Conservation (phyloP, 78 protist species). For the Dictyostelium capitatum region DNA sequence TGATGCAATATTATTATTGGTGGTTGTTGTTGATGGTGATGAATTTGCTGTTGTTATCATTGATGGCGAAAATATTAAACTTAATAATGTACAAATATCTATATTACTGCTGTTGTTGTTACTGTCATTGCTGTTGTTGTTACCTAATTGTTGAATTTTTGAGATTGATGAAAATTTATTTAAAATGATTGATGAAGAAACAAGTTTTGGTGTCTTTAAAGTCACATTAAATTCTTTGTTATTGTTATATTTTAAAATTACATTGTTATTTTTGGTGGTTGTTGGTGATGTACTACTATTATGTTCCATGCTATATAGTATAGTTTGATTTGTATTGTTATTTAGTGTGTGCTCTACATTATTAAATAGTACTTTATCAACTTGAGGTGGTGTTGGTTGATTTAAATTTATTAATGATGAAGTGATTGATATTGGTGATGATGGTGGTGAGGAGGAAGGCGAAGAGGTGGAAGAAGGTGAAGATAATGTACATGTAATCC, state of each 20-base stretch:
- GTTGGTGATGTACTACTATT: background rate
- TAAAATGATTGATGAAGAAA: slow-evolving; percentile 14
- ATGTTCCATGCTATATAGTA: background rate
- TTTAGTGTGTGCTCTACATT: slow-evolving; percentile 16
- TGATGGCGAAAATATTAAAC: background rate
- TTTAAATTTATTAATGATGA: slow-evolving; percentile 3
- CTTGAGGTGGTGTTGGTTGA: slow-evolving; percentile 5
- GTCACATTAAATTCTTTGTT: slow-evolving; percentile 4
- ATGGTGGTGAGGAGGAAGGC: background rate
- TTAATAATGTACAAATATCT: background rate
- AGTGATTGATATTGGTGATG: background rate
- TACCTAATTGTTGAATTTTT: slow-evolving; percentile 16
- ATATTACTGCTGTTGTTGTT: background rate
- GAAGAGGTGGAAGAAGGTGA: background rate
- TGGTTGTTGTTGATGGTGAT: background rate
- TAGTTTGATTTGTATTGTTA: background rate
- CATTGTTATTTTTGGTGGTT: slow-evolving; percentile 7
- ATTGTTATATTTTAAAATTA: slow-evolving; percentile 38
- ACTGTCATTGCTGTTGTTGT: background rate
- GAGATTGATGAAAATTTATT: slow-evolving; percentile 60
- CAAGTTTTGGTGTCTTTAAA: slow-evolving; percentile 4
- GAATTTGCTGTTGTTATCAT: background rate
- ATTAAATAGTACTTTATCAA: slow-evolving; percentile 3
- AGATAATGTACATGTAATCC: background rate
- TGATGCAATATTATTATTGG: background rate